A percentile compares a stretch with the other conserved stretches of the same genome.
These are phyloP conservation scores for Euphorbia tirucalli DNA, from an alignment of 345 rosid genomes.

Conservation along the genomic window DNA sequence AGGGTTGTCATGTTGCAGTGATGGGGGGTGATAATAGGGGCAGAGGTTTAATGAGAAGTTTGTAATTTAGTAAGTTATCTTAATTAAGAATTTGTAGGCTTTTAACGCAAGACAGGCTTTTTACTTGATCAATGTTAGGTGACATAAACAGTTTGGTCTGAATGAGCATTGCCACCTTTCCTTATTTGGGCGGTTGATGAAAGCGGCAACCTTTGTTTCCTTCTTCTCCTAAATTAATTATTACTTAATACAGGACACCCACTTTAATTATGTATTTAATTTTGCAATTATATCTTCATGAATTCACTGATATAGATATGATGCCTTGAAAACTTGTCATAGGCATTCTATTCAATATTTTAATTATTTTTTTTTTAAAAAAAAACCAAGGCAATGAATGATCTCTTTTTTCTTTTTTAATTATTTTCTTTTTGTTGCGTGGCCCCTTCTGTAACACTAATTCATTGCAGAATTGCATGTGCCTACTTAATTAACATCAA, in stretches of 20 bases:
- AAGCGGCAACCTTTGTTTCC: slow-evolving; percentile 25
- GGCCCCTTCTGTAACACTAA: background rate
- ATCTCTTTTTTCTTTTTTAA: background rate
- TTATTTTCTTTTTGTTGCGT: background rate
- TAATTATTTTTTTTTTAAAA: background rate
- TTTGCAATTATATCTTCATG: background rate
- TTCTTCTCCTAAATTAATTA: slow-evolving; percentile 7
- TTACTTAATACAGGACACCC: background rate
- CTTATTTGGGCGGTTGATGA: slow-evolving; percentile 21
- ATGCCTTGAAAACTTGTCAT: background rate
- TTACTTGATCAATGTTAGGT: slow-evolving; percentile 18
- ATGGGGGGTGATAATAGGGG: no score
- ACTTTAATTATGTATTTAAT: background rate
- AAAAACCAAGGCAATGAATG: background rate
- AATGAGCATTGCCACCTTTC: slow-evolving; percentile 22
- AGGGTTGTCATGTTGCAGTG: no score
- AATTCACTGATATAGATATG: background rate
- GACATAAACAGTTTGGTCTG: slow-evolving; percentile 13
- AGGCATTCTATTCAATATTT: background rate
- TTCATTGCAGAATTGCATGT: background rate
- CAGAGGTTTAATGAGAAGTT: slow-evolving; percentile 1
- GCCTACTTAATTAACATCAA: no score
- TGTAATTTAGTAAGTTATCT: slow-evolving; percentile 19
- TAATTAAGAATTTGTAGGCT: slow-evolving; percentile 4
- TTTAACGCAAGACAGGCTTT: slow-evolving; percentile 19